Percentiles rank a stretch among this genome's conserved stretches.
phyloP scores from a whole-genome alignment of 75 land plant genomes.

The Pinus albicaulis region DNA sequence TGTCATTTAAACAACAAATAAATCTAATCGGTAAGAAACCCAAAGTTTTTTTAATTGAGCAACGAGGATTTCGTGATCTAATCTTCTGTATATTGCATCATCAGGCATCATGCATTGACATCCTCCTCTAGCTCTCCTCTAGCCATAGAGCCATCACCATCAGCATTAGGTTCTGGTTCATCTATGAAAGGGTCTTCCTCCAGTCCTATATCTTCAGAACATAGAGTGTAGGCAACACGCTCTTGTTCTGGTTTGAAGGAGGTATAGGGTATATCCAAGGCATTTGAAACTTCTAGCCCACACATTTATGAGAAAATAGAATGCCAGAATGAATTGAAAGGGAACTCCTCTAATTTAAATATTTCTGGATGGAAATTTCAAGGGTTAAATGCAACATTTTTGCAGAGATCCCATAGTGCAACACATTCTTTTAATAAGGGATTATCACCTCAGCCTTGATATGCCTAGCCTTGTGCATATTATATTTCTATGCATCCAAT shows the following conservation, averaged over 20 bases:
- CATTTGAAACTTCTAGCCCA: background rate
- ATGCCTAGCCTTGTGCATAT: no score
- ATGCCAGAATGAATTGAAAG: background rate
- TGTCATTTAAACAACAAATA: no score
- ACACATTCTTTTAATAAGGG: no score
- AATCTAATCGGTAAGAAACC: no score
- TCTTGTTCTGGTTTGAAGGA: slow-evolving; percentile 14
- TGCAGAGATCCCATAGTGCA: slow-evolving; percentile 1
- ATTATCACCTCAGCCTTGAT: no score
- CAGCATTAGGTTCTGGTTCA: slow-evolving; percentile 3
- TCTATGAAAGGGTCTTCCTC: slow-evolving; percentile 3
- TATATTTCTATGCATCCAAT: no score
- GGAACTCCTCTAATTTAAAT: background rate
- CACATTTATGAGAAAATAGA: background rate
- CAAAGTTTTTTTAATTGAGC: no score
- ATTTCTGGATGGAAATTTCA: slow-evolving; percentile 10
- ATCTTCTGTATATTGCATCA: no score
- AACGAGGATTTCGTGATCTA: no score
- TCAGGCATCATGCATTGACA: no score
- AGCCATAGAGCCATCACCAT: background rate
- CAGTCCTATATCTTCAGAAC: background rate
- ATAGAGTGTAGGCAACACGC: background rate
- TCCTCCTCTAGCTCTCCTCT: slow-evolving; percentile 3
- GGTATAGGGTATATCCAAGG: slow-evolving; percentile 7
- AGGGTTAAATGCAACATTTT: slow-evolving; percentile 9